Conservation (phyloP, 2,329 filamentous ascomycete species). For the Rhinocladiella mackenziei region DNA sequence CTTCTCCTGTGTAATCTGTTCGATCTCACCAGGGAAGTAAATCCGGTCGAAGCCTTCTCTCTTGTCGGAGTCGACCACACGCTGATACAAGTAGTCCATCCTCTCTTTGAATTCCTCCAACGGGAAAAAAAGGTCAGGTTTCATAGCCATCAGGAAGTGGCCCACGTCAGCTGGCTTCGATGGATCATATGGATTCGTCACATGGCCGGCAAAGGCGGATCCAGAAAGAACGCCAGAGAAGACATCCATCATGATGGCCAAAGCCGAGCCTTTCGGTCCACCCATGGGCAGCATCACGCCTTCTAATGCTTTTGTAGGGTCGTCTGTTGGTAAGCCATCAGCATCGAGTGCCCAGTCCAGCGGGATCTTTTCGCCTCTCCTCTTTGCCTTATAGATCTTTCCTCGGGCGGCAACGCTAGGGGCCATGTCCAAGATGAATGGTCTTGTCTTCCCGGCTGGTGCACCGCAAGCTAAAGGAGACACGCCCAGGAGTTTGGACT, state of each 20-base stretch:
- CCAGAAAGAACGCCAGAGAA: conserved; percentile 75
- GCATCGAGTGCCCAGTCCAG: conserved; percentile 68
- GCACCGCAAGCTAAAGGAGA: conserved; percentile 72
- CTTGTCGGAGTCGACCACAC: conserved; percentile 52
- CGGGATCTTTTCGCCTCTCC: conserved; percentile 43
- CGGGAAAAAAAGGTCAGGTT: conserved; percentile 70
- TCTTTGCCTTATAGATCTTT: conserved; percentile 45
- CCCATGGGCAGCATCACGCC: conserved; percentile 85
- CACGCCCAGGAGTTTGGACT: conserved; percentile 66
- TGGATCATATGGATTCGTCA: conserved; percentile 72
- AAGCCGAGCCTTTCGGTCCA: conserved; percentile 72
- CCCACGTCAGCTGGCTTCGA: conserved; percentile 66
- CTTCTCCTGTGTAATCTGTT: conserved; percentile 47
- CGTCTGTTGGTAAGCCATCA: conserved; percentile 65
- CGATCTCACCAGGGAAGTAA: conserved; percentile 57
- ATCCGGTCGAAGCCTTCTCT: conserved; percentile 53
- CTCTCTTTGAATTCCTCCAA: conserved; percentile 62
- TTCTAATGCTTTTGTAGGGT: conserved; percentile 65
- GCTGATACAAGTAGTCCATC: conserved; percentile 56
- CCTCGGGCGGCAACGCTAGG: conserved; percentile 44
- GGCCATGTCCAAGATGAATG: conserved; percentile 56
- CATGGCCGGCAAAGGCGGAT: conserved; percentile 71
- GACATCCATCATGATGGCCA: conserved; percentile 84
- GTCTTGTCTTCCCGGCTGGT: conserved; percentile 55
- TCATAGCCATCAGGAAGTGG: conserved; percentile 68